Base-by-base conservation (phyloP, 495 filamentous ascomycete species). In the Penicillium pulvis region DNA sequence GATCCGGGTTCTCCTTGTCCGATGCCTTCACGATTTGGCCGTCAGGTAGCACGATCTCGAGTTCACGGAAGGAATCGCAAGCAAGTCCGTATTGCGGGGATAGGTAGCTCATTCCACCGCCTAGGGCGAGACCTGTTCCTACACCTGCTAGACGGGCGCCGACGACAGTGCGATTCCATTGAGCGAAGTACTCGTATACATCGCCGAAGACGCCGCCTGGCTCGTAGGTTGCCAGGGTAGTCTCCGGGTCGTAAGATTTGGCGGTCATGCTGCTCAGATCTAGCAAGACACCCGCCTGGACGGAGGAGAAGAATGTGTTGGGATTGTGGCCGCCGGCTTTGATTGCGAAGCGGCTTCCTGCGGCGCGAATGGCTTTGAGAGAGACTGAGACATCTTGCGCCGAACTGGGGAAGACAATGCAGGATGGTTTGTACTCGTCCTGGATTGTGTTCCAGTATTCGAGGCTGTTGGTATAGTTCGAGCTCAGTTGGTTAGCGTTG, bases 41-140 rank as follows among this genome's bases (percentile, higher is more conserved):
- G 35, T 78, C 71, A 6, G 83, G 78, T 0, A 82, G 80, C 23
- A 87, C 74, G 49, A 86, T 82, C 30, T 71, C 63, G 31, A 71
- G 39, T 26, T 71, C 65, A 3, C 68, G 66, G 60, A 71, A 74
- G 6, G 64, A 64, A 53, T 74, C 71, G 43, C 71, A 72, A 17
- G 71, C 67, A 59, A 74, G 62, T 24, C 71, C 71, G 41, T 74
- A 74, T 33, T 74, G 71, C 23, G 71, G 69, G n/a, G 71, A 73
- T 2, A 73, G 63, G 54, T 70, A 73, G 48, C 71, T 73, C 58
- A 73, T 65, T 6, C 71, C 71, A 20, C 71, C 71, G 19, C 71
- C 71, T 6, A 73, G 63, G 4, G 71, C 71, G 0, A 73, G 60
- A 11, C 71, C 71, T 5, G 71, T 73, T 10, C 69, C 71, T 2